phyloP scores from a whole-genome alignment of 2,329 filamentous ascomycete genomes.

The Fusarium armeniacum region DNA sequence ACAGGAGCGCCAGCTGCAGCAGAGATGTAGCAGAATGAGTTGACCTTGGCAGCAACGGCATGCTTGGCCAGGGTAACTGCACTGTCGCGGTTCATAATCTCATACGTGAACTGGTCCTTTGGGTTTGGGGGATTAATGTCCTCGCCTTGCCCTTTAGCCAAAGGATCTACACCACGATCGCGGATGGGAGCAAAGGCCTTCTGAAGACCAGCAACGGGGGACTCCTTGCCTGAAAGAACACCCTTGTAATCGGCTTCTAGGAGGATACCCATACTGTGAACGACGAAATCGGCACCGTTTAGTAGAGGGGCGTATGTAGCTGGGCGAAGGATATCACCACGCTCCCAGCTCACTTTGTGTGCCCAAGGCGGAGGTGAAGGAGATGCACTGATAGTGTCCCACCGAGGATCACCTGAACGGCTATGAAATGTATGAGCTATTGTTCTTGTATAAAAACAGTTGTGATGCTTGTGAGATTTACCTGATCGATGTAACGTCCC shows the following conservation, averaged over 20 bases:
- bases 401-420: slow-evolving; percentile 90
- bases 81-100: slow-evolving; percentile 94
- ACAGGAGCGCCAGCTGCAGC: slow-evolving; percentile 88
- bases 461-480: slow-evolving; percentile 56
- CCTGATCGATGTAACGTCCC: slow-evolving; percentile 95
- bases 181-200: slow-evolving; percentile 81
- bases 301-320: slow-evolving; percentile 83
- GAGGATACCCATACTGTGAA: slow-evolving; percentile 96
- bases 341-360: slow-evolving; percentile 85
- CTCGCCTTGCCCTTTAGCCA: slow-evolving; percentile 71
- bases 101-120: slow-evolving; percentile 89
- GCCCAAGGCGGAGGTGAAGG: slow-evolving; percentile 83
- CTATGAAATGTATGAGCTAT: slow-evolving; percentile 61
- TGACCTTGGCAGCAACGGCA: slow-evolving; percentile 73
- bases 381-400: slow-evolving; percentile 83
- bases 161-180: slow-evolving; percentile 75
- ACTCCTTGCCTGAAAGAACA: slow-evolving; percentile 85
- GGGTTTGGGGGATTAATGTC: slow-evolving; percentile 75
- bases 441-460: slow-evolving; percentile 4
- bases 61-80: slow-evolving; percentile 87
- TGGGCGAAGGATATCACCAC: slow-evolving; percentile 88
- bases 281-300: slow-evolving; percentile 82
- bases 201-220: slow-evolving; percentile 81
- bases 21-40: slow-evolving; percentile 88
- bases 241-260: slow-evolving; percentile 98